Percentiles rank a stretch among this genome's conserved stretches.
These are phyloP conservation scores for Terfezia claveryi DNA, from an alignment of 495 filamentous ascomycete genomes.

Conservation along the genomic window DNA sequence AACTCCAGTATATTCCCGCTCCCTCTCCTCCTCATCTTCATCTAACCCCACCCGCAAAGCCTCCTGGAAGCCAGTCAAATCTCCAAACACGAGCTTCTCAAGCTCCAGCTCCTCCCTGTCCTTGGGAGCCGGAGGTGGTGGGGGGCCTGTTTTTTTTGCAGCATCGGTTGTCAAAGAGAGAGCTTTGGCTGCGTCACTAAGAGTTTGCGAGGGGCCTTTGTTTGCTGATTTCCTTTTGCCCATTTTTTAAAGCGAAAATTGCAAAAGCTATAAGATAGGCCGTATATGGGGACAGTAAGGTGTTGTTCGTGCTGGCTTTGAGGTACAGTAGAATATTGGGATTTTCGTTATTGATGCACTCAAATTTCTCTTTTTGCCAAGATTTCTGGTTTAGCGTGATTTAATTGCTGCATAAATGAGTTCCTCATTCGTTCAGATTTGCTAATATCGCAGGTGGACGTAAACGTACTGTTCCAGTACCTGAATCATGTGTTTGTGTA, in stretches of 20 bases:
- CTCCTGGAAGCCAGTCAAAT: slow-evolving; percentile 46
- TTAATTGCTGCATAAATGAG: too few species aligned
- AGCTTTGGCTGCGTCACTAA: background rate
- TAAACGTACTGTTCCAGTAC: too few species aligned
- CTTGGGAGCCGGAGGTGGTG: slow-evolving; percentile 23
- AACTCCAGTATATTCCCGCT: slow-evolving; percentile 18
- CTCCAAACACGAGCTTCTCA: slow-evolving; percentile 68
- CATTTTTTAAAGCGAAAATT: background rate
- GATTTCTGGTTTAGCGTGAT: too few species aligned
- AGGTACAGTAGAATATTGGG: too few species aligned
- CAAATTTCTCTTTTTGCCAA: too few species aligned
- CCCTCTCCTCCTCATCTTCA: slow-evolving; percentile 10
- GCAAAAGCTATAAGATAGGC: too few species aligned
- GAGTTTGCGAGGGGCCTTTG: background rate
- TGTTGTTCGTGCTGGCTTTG: too few species aligned
- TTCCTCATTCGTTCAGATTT: too few species aligned
- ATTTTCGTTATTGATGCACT: too few species aligned
- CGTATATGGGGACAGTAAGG: too few species aligned
- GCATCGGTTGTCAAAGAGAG: background rate
- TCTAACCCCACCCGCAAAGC: slow-evolving; percentile 32
- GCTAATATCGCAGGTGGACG: too few species aligned
- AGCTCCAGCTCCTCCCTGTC: slow-evolving; percentile 65
- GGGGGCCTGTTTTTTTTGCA: background rate
- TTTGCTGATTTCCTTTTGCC: background rate
- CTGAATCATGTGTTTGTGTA: too few species aligned